Conservation (phyloP, 2,329 filamentous ascomycete genomes). For the Botrytis elliptica region DNA sequence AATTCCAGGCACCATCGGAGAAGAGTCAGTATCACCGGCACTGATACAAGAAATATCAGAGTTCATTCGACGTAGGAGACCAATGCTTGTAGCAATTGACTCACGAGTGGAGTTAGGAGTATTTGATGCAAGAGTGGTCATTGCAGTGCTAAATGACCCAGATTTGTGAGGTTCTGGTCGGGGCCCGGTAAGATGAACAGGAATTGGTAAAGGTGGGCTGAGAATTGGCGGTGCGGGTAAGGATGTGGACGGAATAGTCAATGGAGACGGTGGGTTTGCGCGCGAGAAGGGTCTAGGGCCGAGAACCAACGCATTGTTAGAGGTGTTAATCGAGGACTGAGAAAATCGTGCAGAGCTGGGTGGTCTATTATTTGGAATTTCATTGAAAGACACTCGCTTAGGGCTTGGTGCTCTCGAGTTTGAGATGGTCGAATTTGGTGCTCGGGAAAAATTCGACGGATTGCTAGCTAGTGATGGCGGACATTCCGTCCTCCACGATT, state of each 20-base stretch:
- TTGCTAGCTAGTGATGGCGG: neutral
- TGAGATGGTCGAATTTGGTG: neutral
- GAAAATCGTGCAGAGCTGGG: neutral
- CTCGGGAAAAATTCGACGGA: neutral
- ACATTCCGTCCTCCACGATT: neutral
- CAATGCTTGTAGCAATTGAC: conserved; percentile 20
- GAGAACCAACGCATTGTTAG: neutral
- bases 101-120: conserved; percentile 1
- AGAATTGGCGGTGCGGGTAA: conserved; percentile 28
- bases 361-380: neutral
- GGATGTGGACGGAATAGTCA: conserved; percentile 10
- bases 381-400: neutral
- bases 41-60: conserved; percentile 19
- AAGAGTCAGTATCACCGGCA: neutral
- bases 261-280: conserved; percentile 23
- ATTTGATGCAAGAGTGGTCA: neutral
- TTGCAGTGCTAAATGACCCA: neutral
- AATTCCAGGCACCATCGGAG: conserved; percentile 1
- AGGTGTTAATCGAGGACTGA: neutral
- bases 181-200: conserved; percentile 28
- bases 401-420: neutral
- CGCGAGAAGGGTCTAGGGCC: neutral
- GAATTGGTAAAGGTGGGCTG: conserved; percentile 23
- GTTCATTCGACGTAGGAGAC: conserved; percentile 23
- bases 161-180: conserved; percentile 23